These are phyloP conservation scores for Pythium sp. DNA, from an alignment of 352 stramenopile species.

Conservation along the genomic window DNA sequence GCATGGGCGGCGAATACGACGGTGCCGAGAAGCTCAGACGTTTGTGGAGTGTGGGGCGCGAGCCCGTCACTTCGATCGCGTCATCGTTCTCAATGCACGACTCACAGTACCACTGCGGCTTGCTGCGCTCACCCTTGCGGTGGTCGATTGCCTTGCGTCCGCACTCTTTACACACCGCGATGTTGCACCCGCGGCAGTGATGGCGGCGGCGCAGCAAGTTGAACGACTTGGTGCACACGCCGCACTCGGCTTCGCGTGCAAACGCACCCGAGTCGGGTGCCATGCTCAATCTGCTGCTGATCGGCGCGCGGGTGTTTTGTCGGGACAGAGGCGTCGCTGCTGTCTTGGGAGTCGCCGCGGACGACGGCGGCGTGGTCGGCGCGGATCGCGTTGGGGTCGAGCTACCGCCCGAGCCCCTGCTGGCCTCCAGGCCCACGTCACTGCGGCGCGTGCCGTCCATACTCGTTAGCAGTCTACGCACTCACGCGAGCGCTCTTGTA, in stretches of 20 bases:
- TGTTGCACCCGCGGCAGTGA: slow-evolving; percentile 82
- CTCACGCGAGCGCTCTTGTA: neutral
- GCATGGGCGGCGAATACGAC: slow-evolving; percentile 31
- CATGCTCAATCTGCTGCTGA: slow-evolving; percentile 37
- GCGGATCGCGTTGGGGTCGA: slow-evolving; percentile 13
- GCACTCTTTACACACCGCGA: slow-evolving; percentile 84
- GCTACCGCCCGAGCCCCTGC: slow-evolving; percentile 10
- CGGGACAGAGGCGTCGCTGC: slow-evolving; percentile 5
- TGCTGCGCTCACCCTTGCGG: slow-evolving; percentile 43
- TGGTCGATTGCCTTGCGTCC: slow-evolving; percentile 73
- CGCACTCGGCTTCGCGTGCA: slow-evolving; percentile 68
- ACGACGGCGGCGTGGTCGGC: slow-evolving; percentile 14
- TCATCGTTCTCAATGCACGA: slow-evolving; percentile 64
- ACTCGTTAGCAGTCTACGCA: neutral
- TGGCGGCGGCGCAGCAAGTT: slow-evolving; percentile 79
- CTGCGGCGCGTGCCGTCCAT: slow-evolving; percentile 23
- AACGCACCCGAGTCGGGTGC: slow-evolving; percentile 46
- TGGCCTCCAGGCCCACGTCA: slow-evolving; percentile 17
- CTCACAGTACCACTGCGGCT: slow-evolving; percentile 80
- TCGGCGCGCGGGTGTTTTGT: slow-evolving; percentile 23
- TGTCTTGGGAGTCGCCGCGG: slow-evolving; percentile 3
- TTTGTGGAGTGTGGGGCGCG: slow-evolving; percentile 45
- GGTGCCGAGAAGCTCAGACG: slow-evolving; percentile 60
- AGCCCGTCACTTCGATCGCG: slow-evolving; percentile 62
- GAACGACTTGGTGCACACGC: slow-evolving; percentile 75